Base-by-base conservation (phyloP, 225 moss, liverwort and hornwort species). In the Antitrichia curtipendula region DNA sequence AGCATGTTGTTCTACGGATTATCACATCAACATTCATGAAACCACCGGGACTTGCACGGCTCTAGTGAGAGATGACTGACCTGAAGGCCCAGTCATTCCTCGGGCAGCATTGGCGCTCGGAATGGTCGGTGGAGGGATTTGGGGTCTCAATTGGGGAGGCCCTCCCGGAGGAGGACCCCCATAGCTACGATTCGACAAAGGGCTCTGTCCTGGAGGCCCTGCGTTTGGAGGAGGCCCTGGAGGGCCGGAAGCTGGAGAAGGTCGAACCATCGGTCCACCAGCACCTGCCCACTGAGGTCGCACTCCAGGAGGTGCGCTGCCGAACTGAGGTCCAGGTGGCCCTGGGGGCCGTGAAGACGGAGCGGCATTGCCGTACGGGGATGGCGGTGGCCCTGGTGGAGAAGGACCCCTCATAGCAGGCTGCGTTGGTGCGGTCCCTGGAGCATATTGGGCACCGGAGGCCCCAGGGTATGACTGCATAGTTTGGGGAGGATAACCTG, bases 71-170 rank as follows among this genome's bases (percentile, higher is more conserved):
- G 72, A 70, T 27, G 69, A 88, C 91, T 87, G 45, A 94, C 94
- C 94, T 94, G 92, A 74, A 83, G 91, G 91, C 59, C 89, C 92
- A 34, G 66, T 75, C 82, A 89, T 85, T 69, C 94, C 90, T 87
- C 86, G 84, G 9, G 72, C 88, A 63, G 79, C 61, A 85, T 78
- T 88, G 52, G 83, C 56, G 56, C 89, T 73, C 29, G 81, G 75
- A 86, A 90, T 87, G 69, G 87, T 62, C 19, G 92, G 93, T 58
- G 90, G 82, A 23, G 94, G 85, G 52, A 87, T 72, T 82, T 88
- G 90, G 27, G 96, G 80, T 82, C 92, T 83, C 86, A 91, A 90
- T 47, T 92, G 93, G 84, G 90, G 92, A 84, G 89, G 91, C 43
- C 82, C 74, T 36, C 87, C 91, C 71, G 90, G 78, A 23, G 90